These are phyloP conservation scores for Fagus crenata DNA, from an alignment of 306 rosid genomes.

Conservation along the genomic window DNA sequence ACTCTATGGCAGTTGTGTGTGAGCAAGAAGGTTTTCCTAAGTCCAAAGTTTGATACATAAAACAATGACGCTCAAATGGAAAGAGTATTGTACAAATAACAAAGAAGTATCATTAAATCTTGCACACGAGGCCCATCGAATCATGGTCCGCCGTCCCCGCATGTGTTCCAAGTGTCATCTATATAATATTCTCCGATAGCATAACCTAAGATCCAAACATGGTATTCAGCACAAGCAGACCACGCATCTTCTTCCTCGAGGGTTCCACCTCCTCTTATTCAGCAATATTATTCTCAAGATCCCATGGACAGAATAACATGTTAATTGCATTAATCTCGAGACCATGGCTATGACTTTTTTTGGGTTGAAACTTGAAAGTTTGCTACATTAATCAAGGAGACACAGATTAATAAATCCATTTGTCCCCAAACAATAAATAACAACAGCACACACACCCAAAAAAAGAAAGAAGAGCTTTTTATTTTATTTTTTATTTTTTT, in stretches of 20 bases:
- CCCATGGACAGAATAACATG: neutral
- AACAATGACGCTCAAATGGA: no score
- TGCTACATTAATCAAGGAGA: neutral
- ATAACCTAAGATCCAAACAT: neutral
- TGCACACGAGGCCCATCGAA: neutral
- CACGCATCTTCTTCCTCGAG: no score
- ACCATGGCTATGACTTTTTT: neutral
- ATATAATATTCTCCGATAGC: neutral
- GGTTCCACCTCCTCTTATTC: neutral
- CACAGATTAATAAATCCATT: neutral
- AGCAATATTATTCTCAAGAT: conserved; percentile 7
- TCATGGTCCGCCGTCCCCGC: neutral
- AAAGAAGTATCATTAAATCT: neutral
- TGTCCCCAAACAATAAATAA: no score
- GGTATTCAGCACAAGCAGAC: neutral
- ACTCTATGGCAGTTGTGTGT: conserved; percentile 3
- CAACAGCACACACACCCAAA: no score
- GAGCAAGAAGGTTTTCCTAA: neutral
- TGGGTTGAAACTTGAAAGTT: no score
- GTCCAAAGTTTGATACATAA: neutral
- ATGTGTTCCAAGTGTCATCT: neutral
- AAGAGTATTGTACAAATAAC: neutral
- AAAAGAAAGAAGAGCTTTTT: no score
- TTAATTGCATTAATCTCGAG: neutral
- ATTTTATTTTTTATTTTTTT: no score